phyloP scores from a whole-genome alignment of 139 green algal species.

The Dunaliella sp. region DNA sequence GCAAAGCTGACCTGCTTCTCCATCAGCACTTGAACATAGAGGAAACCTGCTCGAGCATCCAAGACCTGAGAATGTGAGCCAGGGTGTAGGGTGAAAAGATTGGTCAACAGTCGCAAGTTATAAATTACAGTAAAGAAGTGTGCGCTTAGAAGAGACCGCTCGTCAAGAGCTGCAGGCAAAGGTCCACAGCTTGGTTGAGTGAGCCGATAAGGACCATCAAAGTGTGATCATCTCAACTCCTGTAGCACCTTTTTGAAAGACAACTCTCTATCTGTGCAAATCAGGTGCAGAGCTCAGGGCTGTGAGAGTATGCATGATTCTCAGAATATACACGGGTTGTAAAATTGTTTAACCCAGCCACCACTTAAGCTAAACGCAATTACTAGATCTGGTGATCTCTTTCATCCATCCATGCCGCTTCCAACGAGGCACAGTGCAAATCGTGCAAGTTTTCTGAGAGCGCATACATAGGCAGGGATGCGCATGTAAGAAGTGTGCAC shows the following conservation, averaged over 20 bases:
- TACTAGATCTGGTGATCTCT: no score
- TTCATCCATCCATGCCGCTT: no score
- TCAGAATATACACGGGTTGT: no score
- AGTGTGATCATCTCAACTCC: background rate
- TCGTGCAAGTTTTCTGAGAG: no score
- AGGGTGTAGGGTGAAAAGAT: background rate
- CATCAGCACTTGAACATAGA: background rate
- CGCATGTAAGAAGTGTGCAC: background rate
- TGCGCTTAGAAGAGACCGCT: background rate
- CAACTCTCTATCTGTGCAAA: no score
- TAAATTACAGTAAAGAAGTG: background rate
- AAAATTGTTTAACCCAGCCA: no score
- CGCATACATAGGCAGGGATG: background rate
- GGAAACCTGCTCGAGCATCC: background rate
- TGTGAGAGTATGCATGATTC: no score
- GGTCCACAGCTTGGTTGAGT: background rate
- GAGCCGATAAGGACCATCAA: background rate
- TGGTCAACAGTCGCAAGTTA: background rate
- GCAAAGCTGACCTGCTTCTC: background rate
- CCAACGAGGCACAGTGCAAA: no score
- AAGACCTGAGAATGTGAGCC: background rate
- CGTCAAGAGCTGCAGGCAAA: background rate
- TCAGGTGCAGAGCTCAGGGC: no score
- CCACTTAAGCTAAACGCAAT: no score
- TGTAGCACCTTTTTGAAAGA: background rate